phyloP scores from a whole-genome alignment of 306 rosid genomes.

The Fragaria iinumae region DNA sequence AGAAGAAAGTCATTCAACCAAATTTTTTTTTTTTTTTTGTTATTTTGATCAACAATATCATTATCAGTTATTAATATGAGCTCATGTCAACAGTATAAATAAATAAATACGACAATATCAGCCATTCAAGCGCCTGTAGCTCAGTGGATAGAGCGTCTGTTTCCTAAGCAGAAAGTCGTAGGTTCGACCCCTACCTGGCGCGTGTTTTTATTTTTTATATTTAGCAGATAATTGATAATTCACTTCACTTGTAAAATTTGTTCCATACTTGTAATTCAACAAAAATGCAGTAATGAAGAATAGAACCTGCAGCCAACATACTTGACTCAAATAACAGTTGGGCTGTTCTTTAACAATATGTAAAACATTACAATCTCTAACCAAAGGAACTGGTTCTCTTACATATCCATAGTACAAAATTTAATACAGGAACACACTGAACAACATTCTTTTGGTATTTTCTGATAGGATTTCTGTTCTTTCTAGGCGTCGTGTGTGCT shows the following conservation, averaged over 20 bases:
- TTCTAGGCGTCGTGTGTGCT: slow-evolving; percentile 70
- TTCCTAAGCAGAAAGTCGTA: slow-evolving; percentile 38
- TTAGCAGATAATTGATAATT: too few species aligned
- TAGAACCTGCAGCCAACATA: background rate
- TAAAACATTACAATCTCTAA: slow-evolving; percentile 1
- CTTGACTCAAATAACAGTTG: background rate
- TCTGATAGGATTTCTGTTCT: background rate
- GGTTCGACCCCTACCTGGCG: slow-evolving; percentile 42
- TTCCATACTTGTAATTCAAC: background rate
- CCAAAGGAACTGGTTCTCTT: background rate
- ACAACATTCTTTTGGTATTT: background rate
- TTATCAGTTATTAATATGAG: too few species aligned
- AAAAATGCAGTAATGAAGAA: background rate
- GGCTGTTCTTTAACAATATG: background rate
- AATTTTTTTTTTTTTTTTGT: too few species aligned
- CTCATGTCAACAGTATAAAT: too few species aligned
- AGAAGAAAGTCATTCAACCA: too few species aligned
- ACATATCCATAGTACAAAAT: background rate
- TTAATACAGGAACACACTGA: background rate
- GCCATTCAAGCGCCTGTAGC: slow-evolving; percentile 32
- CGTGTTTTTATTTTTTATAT: background rate
- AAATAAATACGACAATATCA: too few species aligned
- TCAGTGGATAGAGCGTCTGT: slow-evolving; percentile 37
- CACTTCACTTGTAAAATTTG: too few species aligned
- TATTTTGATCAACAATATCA: too few species aligned